Base-by-base conservation (phyloP, 2,329 filamentous ascomycete species). In the Setomelanomma holmii region DNA sequence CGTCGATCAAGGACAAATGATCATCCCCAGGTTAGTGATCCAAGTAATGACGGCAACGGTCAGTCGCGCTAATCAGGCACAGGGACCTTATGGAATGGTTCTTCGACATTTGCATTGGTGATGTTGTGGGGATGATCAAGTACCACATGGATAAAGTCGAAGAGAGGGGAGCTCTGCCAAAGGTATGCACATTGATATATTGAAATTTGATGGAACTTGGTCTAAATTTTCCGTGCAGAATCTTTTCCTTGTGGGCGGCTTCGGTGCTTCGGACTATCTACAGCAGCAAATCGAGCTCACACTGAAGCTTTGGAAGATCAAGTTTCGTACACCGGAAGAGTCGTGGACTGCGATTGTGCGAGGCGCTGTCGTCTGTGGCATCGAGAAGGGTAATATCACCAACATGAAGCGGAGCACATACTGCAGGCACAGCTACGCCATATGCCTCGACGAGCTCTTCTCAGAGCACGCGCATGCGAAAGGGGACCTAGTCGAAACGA, bases 301-400 rank as follows among this genome's bases (percentile, higher is more conserved):
- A 23, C 33, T 63, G 2, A 36, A 43, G 3, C 38, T 27, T 7
- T 50, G 45, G 44, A 41, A 55, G 5, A 51, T 64, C 27, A 36
- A 56, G 14, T 38, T 66, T 11, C 57, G 57, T 17, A 47, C 38
- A 24, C 63, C 61, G 6, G 42, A 63, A 16, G 52, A 52, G 11
- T 64, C 59, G 22, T 60, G 64, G 68, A 45, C 66, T 30, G 54
- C 56, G 5, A 55, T 61, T 40, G 61, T 64, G 19, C 62, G 45
- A 45, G 67, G 67, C 14, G 63, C 66, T 8, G 59, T 65, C 3
- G 49, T 67, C n/a, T 64, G 53, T 24, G 67, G 65, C 16, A 60
- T 70, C 20, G 65, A 67, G 43, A 67, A 64, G 39, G 21, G 17
- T 3, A 51, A 20, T 4, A 39, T 47, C 12, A 40, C 35, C 16